Base-by-base conservation (phyloP, 352 stramenopile genomes). In the Phytophthora europaea region DNA sequence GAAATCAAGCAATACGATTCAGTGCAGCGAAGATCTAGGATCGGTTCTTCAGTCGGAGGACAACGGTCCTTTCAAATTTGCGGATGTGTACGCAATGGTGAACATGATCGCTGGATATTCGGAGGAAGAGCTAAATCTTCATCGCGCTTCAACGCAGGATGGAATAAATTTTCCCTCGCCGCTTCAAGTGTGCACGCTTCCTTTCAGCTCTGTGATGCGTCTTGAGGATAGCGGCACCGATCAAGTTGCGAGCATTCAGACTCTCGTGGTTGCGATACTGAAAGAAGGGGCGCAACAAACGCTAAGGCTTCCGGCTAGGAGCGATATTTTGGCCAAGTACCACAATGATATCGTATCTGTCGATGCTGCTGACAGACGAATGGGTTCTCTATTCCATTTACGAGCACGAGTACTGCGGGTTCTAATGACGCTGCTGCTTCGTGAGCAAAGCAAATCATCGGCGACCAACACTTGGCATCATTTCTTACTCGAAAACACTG, bases 321-420 rank as follows among this genome's bases (percentile, higher is more conserved):
- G 77, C 1, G 65, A 78, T 47, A 22, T 73, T 3, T 12, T 75
- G 22, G 3, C 22, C 12, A 72, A 62, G 22, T 70, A n/a, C 16
- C 56, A 72, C 23, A 72, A 77, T 18, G 65, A 80, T 51, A 22
- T 12, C 5, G 18, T 69, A 51, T n/a, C 20, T 48, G 51, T 62
- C 13, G 57, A 64, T 43, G 50, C 65, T 34, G 7, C 52, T 23
- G 73, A 80, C 34, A 6, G 48, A 28, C 52, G 51, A 28, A 69
- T 75, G 36, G 45, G 26, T 13, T 23, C 45, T 45, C 13, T 72
- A 9, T 8, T 69, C 1, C 74, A 78, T 61, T 43, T 79, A 50
- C 59, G 65, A 9, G 57, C 75, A 1, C 72, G 66, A 10, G 28
- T 75, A 6, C 67, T 87, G 18, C 66, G 80, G 20, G 67, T 85